Percentiles rank a stretch among this genome's conserved stretches.
Evolutionary conservation across 345 rosid species (phyloP).

Genomic region (Euphorbia lathyris): DNA sequence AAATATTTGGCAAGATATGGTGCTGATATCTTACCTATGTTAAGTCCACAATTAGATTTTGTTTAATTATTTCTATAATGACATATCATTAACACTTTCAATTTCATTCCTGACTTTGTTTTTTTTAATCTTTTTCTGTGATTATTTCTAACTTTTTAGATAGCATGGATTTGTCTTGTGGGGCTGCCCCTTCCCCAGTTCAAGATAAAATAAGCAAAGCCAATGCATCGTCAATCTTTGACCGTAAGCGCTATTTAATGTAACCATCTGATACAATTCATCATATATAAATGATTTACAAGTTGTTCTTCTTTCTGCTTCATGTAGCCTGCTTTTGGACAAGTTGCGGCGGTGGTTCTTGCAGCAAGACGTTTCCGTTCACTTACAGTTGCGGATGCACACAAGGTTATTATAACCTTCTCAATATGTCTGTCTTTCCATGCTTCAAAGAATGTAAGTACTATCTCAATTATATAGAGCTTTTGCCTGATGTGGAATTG

Average conservation of each 20-base stretch:
- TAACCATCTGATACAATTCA: neutral
- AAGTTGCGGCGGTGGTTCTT: slow-evolving; percentile 70
- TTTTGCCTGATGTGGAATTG: neutral
- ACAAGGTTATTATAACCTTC: slow-evolving; percentile 67
- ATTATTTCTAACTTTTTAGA: slow-evolving; percentile 31
- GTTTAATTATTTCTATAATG: no score
- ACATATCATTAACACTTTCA: no score
- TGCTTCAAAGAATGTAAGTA: slow-evolving; percentile 68
- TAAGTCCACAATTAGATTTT: no score
- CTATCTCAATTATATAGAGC: no score
- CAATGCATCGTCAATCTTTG: slow-evolving; percentile 40
- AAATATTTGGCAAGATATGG: no score
- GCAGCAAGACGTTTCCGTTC: slow-evolving; percentile 50
- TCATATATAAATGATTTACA: neutral
- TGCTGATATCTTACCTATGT: no score
- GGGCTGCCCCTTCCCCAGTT: slow-evolving; percentile 42
- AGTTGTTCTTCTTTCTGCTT: neutral
- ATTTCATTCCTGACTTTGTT: neutral
- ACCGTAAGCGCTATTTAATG: slow-evolving; percentile 34
- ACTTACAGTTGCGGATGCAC: slow-evolving; percentile 51
- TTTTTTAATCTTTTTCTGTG: no score
- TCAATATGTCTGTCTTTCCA: slow-evolving; percentile 60
- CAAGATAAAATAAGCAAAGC: slow-evolving; percentile 33
- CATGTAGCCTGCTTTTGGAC: slow-evolving; percentile 63
- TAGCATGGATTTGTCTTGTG: slow-evolving; percentile 45